Evolutionary conservation across 768 basidiomycete species (phyloP).

Genomic region (Boletus fagicola): DNA sequence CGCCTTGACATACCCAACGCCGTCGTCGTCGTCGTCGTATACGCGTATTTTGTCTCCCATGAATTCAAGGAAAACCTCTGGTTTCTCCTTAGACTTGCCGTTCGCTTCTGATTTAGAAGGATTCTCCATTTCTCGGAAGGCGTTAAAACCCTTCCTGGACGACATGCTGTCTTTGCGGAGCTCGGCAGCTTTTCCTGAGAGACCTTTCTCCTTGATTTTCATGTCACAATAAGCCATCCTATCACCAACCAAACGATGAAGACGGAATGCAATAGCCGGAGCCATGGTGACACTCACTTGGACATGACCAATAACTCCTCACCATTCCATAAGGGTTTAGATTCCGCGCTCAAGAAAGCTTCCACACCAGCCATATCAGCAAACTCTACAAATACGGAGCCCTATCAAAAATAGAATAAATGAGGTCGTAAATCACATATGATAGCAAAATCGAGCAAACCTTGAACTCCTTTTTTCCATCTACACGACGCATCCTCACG

Average conservation of each 20-base stretch:
- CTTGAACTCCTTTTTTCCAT: slow-evolving; percentile 85
- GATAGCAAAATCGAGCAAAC: slow-evolving; percentile 38
- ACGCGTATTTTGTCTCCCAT: slow-evolving; percentile 69
- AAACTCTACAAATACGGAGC: slow-evolving; percentile 93
- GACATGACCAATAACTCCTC: slow-evolving; percentile 80
- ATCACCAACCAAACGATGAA: neutral
- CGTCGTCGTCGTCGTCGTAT: slow-evolving; percentile 49
- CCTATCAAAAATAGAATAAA: slow-evolving; percentile 42
- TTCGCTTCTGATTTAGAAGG: slow-evolving; percentile 34
- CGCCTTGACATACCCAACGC: slow-evolving; percentile 41
- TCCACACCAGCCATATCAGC: slow-evolving; percentile 64
- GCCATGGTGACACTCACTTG: slow-evolving; percentile 53
- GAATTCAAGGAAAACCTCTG: slow-evolving; percentile 71
- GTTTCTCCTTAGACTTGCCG: slow-evolving; percentile 41
- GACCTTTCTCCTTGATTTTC: slow-evolving; percentile 94
- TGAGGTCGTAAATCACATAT: neutral
- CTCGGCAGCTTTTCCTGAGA: slow-evolving; percentile 68
- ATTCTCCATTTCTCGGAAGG: slow-evolving; percentile 66
- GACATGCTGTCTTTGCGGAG: slow-evolving; percentile 56
- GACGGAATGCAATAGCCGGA: neutral
- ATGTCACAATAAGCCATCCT: slow-evolving; percentile 89
- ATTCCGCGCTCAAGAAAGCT: slow-evolving; percentile 75
- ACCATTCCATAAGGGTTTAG: slow-evolving; percentile 78
- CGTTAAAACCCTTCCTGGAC: slow-evolving; percentile 65
- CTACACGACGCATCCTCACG: slow-evolving; percentile 82